Conservation (phyloP, 441 rosid genomes). For the Eruca vesicaria region DNA sequence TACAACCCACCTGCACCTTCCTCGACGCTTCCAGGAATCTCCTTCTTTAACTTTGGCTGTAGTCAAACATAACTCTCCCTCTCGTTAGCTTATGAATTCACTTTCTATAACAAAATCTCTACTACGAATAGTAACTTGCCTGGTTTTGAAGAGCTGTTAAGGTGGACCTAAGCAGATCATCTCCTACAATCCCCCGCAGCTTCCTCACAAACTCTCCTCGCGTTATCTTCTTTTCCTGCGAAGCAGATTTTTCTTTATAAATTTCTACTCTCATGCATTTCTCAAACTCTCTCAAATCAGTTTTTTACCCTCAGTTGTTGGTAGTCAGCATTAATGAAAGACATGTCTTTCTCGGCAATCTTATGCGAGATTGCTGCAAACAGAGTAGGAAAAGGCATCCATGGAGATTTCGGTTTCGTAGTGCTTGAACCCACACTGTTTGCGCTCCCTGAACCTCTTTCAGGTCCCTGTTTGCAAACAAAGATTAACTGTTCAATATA, state of each 20-base stretch:
- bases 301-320: slow-evolving; percentile 62
- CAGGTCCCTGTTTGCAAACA: slow-evolving; percentile 15
- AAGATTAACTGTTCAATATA: neutral
- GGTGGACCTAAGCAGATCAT: slow-evolving; percentile 70
- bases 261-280: neutral
- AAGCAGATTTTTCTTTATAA: neutral
- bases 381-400: slow-evolving; percentile 88
- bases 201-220: slow-evolving; percentile 72
- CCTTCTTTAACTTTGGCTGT: slow-evolving; percentile 29
- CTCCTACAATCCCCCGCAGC: slow-evolving; percentile 75
- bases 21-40: slow-evolving; percentile 24
- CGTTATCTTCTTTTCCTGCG: slow-evolving; percentile 64
- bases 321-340: slow-evolving; percentile 47
- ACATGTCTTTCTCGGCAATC: slow-evolving; percentile 65
- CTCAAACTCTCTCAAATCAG: neutral
- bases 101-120: neutral
- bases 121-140: slow-evolving; percentile 40
- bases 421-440: slow-evolving; percentile 57
- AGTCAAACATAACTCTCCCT: neutral
- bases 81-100: neutral
- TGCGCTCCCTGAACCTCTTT: slow-evolving; percentile 33
- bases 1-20: slow-evolving; percentile 26
- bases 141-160: slow-evolving; percentile 74
- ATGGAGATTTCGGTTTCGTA: slow-evolving; percentile 79
- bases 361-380: slow-evolving; percentile 77